Percentiles rank a stretch among this genome's conserved stretches.
Conservation (phyloP, 2,329 filamentous ascomycete genomes). For the Penicillium sp. region DNA sequence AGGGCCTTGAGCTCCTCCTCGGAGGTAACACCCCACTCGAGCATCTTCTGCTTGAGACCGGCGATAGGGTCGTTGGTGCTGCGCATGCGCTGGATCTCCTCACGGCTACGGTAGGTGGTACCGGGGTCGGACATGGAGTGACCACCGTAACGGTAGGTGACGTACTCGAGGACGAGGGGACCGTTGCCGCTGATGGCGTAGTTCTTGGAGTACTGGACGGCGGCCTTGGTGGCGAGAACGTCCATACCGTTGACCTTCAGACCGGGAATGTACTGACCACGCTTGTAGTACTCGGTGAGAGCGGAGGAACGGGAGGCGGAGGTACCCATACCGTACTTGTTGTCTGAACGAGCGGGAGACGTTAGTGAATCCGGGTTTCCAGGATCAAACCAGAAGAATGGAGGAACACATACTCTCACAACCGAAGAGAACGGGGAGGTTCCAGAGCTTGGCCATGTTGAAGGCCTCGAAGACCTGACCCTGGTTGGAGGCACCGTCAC, state of each 20-base stretch:
- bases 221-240: conserved; percentile 94
- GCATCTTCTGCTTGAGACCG: conserved; percentile 94
- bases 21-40: conserved; percentile 88
- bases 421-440: conserved; percentile 90
- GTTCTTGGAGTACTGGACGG: conserved; percentile 90
- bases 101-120: conserved; percentile 97
- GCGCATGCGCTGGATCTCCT: conserved; percentile 99
- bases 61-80: conserved; percentile 98
- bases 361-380: background rate
- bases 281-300: conserved; percentile 99
- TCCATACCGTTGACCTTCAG: conserved; percentile 99
- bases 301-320: conserved; percentile 91
- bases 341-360: conserved; percentile 58
- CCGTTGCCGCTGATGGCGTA: conserved; percentile 82
- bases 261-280: conserved; percentile 98
- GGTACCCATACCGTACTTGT: conserved; percentile 99
- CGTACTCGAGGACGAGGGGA: conserved; percentile 95
- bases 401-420: conserved; percentile 80
- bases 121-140: conserved; percentile 99
- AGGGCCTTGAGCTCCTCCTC: conserved; percentile 96
- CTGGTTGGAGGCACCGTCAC: conserved; percentile 98
- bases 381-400: background rate
- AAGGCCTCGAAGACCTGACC: conserved; percentile 99
- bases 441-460: conserved; percentile 99
- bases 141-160: conserved; percentile 98